Evolutionary conservation across 2,329 filamentous ascomycete genomes (phyloP).

Genomic region (Chaetomiaceae sp.): DNA sequence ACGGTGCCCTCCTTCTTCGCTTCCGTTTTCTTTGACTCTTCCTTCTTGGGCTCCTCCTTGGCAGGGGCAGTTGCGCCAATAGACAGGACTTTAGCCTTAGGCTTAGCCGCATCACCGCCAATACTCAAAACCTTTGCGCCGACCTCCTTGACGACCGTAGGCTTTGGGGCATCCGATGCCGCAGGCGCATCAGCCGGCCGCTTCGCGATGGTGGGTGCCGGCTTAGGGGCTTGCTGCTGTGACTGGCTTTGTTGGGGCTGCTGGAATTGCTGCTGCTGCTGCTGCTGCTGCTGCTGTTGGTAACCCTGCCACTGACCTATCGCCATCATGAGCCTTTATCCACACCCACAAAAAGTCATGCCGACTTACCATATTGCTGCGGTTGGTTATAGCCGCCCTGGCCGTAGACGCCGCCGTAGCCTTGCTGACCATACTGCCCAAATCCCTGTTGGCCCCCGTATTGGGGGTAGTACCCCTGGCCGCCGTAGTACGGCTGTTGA

Average conservation of each 20-base stretch:
- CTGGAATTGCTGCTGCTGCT: slow-evolving; percentile 41
- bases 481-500: slow-evolving; percentile 51
- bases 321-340: slow-evolving; percentile 14
- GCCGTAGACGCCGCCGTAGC: slow-evolving; percentile 35
- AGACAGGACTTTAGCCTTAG: slow-evolving; percentile 68
- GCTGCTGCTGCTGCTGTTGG: slow-evolving; percentile 45
- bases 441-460: slow-evolving; percentile 43
- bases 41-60: slow-evolving; percentile 48
- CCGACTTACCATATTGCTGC: slow-evolving; percentile 42
- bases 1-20: slow-evolving; percentile 42
- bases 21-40: slow-evolving; percentile 47
- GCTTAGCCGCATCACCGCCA: slow-evolving; percentile 49
- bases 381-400: slow-evolving; percentile 47
- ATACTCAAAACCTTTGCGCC: slow-evolving; percentile 62
- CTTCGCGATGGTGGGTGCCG: slow-evolving; percentile 55
- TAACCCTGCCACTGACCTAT: slow-evolving; percentile 47
- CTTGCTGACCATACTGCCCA: slow-evolving; percentile 32
- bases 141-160: slow-evolving; percentile 50
- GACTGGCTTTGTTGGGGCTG: slow-evolving; percentile 33
- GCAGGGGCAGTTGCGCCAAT: slow-evolving; percentile 58
- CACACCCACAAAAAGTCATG: background rate
- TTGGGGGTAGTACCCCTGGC: slow-evolving; percentile 50
- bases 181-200: slow-evolving; percentile 47
- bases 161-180: slow-evolving; percentile 45
- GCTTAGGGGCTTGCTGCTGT: slow-evolving; percentile 34